Percentiles rank a stretch among this genome's conserved stretches.
phyloP scores from a whole-genome alignment of 2,329 filamentous ascomycete species.

The Fusarium sp. region DNA sequence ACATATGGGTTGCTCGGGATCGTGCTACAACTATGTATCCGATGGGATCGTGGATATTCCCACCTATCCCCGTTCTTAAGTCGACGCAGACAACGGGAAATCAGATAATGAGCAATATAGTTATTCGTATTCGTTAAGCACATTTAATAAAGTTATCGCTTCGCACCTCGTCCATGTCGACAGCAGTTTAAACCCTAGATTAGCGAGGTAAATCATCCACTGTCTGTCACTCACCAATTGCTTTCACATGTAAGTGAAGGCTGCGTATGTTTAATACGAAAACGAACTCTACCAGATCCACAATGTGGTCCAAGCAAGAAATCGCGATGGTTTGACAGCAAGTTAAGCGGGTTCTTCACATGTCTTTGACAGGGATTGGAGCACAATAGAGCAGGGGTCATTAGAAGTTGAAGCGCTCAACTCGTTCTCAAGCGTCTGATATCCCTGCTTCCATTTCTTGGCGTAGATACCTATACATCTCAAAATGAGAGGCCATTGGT shows the following conservation, averaged over 20 bases:
- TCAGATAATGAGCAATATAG: neutral
- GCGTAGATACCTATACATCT: too few species aligned
- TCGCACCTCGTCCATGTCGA: neutral
- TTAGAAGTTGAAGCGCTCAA: too few species aligned
- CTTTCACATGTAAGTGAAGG: slow-evolving; percentile 26
- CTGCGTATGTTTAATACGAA: slow-evolving; percentile 18
- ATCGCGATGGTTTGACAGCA: too few species aligned
- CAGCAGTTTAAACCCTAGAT: neutral
- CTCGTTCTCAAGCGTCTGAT: too few species aligned
- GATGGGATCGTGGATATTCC: neutral
- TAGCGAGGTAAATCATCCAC: neutral
- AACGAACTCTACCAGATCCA: slow-evolving; percentile 28
- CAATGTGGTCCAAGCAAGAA: slow-evolving; percentile 1
- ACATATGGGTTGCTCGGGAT: neutral
- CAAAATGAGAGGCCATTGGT: too few species aligned
- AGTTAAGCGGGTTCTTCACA: too few species aligned
- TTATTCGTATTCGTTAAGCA: neutral
- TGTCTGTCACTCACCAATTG: neutral
- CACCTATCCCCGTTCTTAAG: neutral
- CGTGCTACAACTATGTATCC: neutral
- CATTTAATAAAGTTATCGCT: neutral
- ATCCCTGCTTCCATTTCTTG: too few species aligned
- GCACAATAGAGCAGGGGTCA: too few species aligned
- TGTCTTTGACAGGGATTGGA: too few species aligned
- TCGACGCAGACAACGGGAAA: neutral